Evolutionary conservation across 345 rosid genomes (phyloP).

Genomic region (Geranium rotundifolium): DNA sequence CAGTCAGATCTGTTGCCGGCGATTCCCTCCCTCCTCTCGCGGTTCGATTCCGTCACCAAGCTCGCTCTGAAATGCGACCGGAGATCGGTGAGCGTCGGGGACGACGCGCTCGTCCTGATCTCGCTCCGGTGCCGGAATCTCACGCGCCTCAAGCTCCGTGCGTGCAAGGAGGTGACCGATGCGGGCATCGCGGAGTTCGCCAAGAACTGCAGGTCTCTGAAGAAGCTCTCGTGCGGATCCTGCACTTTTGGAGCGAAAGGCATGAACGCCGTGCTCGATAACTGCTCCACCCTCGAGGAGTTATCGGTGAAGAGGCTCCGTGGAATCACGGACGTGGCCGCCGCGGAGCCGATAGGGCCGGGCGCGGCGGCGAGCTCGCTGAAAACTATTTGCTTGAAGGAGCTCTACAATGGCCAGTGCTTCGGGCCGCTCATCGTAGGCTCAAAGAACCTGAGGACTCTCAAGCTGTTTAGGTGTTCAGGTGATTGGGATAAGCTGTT

Average conservation of each 20-base stretch:
- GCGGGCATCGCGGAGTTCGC: conserved; percentile 58
- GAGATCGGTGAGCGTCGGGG: conserved; percentile 56
- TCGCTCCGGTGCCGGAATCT: conserved; percentile 55
- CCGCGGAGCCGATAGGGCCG: conserved; percentile 53
- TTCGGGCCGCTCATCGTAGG: conserved; percentile 57
- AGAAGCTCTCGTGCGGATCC: conserved; percentile 75
- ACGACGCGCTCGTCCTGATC: conserved; percentile 56
- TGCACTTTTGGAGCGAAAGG: conserved; percentile 77
- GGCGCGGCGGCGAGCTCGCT: conserved; percentile 50
- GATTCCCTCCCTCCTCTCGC: conserved; percentile 46
- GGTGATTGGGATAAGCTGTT: conserved; percentile 74
- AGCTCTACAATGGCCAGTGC: conserved; percentile 63
- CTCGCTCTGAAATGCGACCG: conserved; percentile 21
- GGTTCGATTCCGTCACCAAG: conserved; percentile 79
- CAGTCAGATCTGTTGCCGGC: conserved; percentile 41
- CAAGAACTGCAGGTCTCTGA: conserved; percentile 56
- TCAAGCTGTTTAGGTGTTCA: conserved; percentile 73
- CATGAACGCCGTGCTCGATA: conserved; percentile 69
- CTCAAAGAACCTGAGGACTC: conserved; percentile 45
- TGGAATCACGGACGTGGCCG: conserved; percentile 40
- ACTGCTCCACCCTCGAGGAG: conserved; percentile 60
- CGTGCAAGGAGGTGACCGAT: conserved; percentile 68
- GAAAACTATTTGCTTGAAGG: conserved; percentile 59
- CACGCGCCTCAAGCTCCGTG: conserved; percentile 69
- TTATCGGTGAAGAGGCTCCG: conserved; percentile 74